Evolutionary conservation across 495 filamentous ascomycete species (phyloP), one percentile per base, ranked within the genome.

Genomic region (Chlorociboria aeruginascens): DNA sequence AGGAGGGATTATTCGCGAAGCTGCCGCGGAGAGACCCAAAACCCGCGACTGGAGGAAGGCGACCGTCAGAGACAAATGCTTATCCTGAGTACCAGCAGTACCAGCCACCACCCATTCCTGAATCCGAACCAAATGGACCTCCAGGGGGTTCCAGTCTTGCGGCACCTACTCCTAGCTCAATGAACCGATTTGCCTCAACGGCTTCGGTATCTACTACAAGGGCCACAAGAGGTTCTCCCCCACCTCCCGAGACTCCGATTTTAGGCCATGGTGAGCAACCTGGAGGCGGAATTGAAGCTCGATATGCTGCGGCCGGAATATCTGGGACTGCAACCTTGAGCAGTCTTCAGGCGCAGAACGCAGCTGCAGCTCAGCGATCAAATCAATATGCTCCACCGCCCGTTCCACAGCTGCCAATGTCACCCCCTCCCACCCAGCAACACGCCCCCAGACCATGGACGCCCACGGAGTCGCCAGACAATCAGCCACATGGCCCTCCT

Each of bases 161-260:
- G 17, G 54, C 49, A 8, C 58, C 61, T 17, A 49, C 45, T 14
- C 56, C 51, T 43, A 61, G 40, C 51, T 51, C 51, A 33, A 61
- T 96, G 62, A 85, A 89, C 65, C 78, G 89, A 20, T 78, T 93
- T 52, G 81, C 79, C 44, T 93, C 87, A 0, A 89, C 85, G 28
- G 88, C 89, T 12, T 96, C 92, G 0, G 94, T 79, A 0, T 94
- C 89, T 1, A 98, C 92, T 7, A 97, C 93, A 8, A 76, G 86
- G 48, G 92, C 90, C 30, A 83, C 87, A 60, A 77, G 92, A 53
- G 92, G 92, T 14, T 96, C 90, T 16, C 92, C 92, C 2, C 89
- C 93, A 6, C 92, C 92, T 3, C 92, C 92, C 3, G 93, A 97
- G 61, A 97, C 92, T 0, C 92, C 92, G n/a, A 74, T 89, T 37